A percentile compares a stretch with the other conserved stretches of the same genome.
Evolutionary conservation across 805 yeast genomes (phyloP).

Genomic region (Clavispora vitiphila): DNA sequence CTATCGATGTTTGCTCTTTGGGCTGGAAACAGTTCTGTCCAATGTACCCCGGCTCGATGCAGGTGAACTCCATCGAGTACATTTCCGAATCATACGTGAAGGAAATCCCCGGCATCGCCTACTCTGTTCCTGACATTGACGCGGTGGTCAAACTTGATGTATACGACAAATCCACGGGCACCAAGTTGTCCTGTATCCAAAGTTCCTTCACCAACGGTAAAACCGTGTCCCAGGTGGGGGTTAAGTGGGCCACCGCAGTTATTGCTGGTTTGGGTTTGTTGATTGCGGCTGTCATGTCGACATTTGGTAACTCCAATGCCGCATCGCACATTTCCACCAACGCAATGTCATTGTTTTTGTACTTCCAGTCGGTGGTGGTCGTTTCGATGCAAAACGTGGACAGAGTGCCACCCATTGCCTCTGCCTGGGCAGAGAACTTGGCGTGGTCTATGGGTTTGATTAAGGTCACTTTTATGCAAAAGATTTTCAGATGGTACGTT

Average conservation of each 20-base stretch:
- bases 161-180: conserved; percentile 34
- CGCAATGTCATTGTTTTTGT: conserved; percentile 74
- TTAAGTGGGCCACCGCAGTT: conserved; percentile 91
- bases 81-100: conserved; percentile 45
- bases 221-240: conserved; percentile 63
- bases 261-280: conserved; percentile 84
- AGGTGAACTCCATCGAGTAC: conserved; percentile 66
- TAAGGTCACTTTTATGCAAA: conserved; percentile 74
- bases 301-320: conserved; percentile 83
- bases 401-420: conserved; percentile 85
- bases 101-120: conserved; percentile 80
- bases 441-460: conserved; percentile 96
- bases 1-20: conserved; percentile 58
- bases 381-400: conserved; percentile 82
- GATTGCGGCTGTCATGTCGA: conserved; percentile 73
- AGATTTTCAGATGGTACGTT: conserved; percentile 77
- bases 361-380: conserved; percentile 85
- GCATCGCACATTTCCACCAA: conserved; percentile 88
- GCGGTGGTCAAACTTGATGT: conserved; percentile 62
- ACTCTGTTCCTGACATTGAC: conserved; percentile 80
- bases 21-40: conserved; percentile 91
- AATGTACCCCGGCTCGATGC: conserved; percentile 73
- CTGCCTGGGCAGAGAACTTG: conserved; percentile 86
- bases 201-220: conserved; percentile 72
- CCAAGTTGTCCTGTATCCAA: conserved; percentile 66